Percentiles rank a stretch among this genome's conserved stretches.
These are phyloP conservation scores for Uronychia setigera DNA, from an alignment of 73 alveolate genomes.

Conservation along the genomic window DNA sequence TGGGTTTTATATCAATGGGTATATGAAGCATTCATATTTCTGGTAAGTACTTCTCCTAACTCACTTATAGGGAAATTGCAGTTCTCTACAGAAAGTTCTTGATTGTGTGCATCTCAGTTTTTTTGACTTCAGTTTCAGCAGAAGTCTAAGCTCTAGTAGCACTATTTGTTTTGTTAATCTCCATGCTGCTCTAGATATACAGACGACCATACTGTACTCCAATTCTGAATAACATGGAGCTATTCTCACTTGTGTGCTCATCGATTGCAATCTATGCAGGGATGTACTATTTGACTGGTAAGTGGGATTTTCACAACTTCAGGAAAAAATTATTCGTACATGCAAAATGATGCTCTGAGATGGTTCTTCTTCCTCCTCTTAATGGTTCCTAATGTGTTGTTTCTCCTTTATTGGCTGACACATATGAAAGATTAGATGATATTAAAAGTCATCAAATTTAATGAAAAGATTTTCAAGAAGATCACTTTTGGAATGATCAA, in stretches of 20 bases:
- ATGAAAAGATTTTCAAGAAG: not conserved
- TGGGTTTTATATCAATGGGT: constrained; percentile 36
- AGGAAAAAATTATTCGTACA: constrained; percentile 35
- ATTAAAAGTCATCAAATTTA: not conserved
- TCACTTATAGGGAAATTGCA: constrained; percentile 49
- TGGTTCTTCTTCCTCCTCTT: constrained; percentile 48
- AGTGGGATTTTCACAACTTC: too few species aligned
- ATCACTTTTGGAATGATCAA: not conserved
- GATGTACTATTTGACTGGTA: constrained; percentile 57
- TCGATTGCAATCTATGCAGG: constrained; percentile 51
- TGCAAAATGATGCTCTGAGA: constrained; percentile 30
- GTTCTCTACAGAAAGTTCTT: constrained; percentile 39
- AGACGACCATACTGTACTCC: constrained; percentile 32
- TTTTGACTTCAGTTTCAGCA: constrained; percentile 37
- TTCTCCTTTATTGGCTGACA: constrained; percentile 41
- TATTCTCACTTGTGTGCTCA: constrained; percentile 21
- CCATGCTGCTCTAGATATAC: constrained; percentile 4
- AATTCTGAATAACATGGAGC: constrained; percentile 46
- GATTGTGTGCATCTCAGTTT: constrained; percentile 40
- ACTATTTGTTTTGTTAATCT: constrained; percentile 7
- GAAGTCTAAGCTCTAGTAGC: constrained; percentile 51
- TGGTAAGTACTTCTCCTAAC: constrained; percentile 9
- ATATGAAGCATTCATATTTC: not conserved
- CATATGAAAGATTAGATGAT: constrained; percentile 21
- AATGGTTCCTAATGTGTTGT: constrained; percentile 30